These are phyloP conservation scores for Pythium monospermum DNA, from an alignment of 352 stramenopile genomes.

Conservation along the genomic window DNA sequence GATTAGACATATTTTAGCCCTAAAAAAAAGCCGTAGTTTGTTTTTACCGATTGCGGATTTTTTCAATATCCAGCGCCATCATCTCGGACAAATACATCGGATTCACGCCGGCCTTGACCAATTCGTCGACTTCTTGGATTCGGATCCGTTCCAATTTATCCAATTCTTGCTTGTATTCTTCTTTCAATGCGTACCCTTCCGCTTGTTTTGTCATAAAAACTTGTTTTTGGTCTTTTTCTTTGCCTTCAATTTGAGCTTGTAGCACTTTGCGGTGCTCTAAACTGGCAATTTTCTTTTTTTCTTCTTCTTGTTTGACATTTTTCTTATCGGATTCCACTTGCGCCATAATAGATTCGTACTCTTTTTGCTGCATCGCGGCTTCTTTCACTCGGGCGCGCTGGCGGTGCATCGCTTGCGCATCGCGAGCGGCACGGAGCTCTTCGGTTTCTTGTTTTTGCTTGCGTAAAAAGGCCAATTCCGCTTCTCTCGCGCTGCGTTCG, in stretches of 20 bases:
- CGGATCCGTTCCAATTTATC: conserved; percentile 86
- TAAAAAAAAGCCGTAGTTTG: no score
- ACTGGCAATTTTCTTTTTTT: conserved; percentile 57
- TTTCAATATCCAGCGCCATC: conserved; percentile 88
- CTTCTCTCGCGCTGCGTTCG: conserved; percentile 83
- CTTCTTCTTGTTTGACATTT: conserved; percentile 47
- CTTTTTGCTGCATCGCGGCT: conserved; percentile 74
- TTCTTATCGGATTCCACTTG: conserved; percentile 72
- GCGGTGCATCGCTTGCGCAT: conserved; percentile 66
- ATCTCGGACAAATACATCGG: conserved; percentile 91
- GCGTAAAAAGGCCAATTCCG: conserved; percentile 70
- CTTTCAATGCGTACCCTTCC: conserved; percentile 66
- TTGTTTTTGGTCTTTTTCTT: conserved; percentile 70
- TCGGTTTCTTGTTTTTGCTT: conserved; percentile 88
- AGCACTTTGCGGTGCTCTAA: conserved; percentile 74
- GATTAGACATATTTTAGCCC: not conserved
- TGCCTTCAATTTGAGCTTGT: conserved; percentile 90
- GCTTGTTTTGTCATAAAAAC: conserved; percentile 59
- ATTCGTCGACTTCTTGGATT: conserved; percentile 83
- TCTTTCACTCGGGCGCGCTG: conserved; percentile 71
- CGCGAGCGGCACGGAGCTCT: conserved; percentile 54
- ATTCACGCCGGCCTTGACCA: conserved; percentile 86
- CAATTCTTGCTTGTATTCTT: conserved; percentile 75
- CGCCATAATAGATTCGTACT: conserved; percentile 87
- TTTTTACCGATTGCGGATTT: conserved; percentile 25